A percentile compares a stretch with the other conserved stretches of the same genome.
These are phyloP conservation scores for Rhizopus sp. DNA, from an alignment of 371 early-diverging fungal species.

Conservation along the genomic window DNA sequence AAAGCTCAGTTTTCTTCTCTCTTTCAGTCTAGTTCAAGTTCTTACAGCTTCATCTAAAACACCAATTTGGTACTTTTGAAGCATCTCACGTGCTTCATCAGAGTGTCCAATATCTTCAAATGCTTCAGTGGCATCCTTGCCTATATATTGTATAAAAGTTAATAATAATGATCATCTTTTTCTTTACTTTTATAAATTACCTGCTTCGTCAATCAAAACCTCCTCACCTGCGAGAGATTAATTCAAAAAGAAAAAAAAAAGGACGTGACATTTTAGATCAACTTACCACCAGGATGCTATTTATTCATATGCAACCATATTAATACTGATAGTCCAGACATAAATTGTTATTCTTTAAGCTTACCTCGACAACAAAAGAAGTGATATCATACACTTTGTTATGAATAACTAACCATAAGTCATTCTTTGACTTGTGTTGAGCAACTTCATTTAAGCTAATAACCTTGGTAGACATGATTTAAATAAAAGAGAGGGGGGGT, in stretches of 20 bases:
- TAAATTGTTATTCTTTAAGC: not conserved
- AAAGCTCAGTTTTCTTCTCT: too few species aligned
- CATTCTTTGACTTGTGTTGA: slow-evolving; percentile 54
- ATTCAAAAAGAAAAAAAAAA: not conserved
- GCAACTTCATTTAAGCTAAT: slow-evolving; percentile 60
- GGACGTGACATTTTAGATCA: slow-evolving; percentile 36
- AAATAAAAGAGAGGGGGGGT: slow-evolving; percentile 2
- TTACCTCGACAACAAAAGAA: slow-evolving; percentile 73
- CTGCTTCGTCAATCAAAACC: slow-evolving; percentile 62
- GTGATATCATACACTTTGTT: slow-evolving; percentile 88
- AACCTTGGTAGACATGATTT: slow-evolving; percentile 13
- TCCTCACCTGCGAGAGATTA: slow-evolving; percentile 51
- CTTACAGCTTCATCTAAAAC: slow-evolving; percentile 42
- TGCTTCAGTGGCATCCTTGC: slow-evolving; percentile 81
- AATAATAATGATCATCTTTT: slow-evolving; percentile 81
- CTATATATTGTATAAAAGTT: slow-evolving; percentile 44
- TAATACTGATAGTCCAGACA: not conserved
- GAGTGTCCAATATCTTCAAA: slow-evolving; percentile 92
- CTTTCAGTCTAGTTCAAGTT: slow-evolving; percentile 11
- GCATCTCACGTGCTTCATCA: slow-evolving; percentile 63
- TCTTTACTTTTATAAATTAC: slow-evolving; percentile 23
- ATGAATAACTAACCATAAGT: slow-evolving; percentile 74
- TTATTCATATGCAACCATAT: not conserved
- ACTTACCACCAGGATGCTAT: slow-evolving; percentile 62
- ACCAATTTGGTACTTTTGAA: slow-evolving; percentile 44